Percentiles rank a stretch among this genome's conserved stretches.
Conservation (phyloP, 768 basidiomycete species). For the Psilocybe subaeruginosa region DNA sequence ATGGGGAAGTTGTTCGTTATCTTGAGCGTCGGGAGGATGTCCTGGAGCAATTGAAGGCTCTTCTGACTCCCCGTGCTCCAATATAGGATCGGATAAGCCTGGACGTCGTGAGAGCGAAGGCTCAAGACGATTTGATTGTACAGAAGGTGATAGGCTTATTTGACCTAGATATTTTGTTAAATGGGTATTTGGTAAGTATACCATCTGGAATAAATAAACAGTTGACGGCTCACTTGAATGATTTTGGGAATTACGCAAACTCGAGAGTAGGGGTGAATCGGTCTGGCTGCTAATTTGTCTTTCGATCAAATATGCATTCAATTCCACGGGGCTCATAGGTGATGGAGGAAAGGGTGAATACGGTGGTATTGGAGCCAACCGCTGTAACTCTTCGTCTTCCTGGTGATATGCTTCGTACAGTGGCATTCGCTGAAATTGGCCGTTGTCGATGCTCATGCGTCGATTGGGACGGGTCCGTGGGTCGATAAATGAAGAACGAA, state of each 20-base stretch:
- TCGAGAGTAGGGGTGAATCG: conserved; percentile 23
- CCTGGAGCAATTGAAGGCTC: conserved; percentile 16
- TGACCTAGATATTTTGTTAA: conserved; percentile 8
- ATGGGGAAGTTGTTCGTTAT: background rate
- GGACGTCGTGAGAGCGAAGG: conserved; percentile 41
- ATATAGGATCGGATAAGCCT: conserved; percentile 40
- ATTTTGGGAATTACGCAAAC: background rate
- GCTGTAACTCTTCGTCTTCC: conserved; percentile 19
- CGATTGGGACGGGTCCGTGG: conserved; percentile 16
- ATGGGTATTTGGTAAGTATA: conserved; percentile 5
- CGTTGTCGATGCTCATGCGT: conserved; percentile 38
- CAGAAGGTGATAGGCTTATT: conserved; percentile 4
- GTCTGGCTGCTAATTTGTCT: background rate
- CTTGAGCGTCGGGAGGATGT: conserved; percentile 1
- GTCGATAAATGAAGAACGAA: background rate
- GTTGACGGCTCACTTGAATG: background rate
- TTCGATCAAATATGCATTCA: background rate
- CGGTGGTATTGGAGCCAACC: conserved; percentile 35
- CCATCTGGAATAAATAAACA: conserved; percentile 18
- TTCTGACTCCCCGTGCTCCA: conserved; percentile 25
- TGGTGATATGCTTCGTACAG: conserved; percentile 33
- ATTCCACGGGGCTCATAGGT: background rate
- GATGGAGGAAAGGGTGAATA: conserved; percentile 34
- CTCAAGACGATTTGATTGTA: conserved; percentile 18
- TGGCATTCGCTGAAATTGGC: conserved; percentile 33